A percentile compares a stretch with the other conserved stretches of the same genome.
phyloP scores from a whole-genome alignment of 2,329 filamentous ascomycete genomes.

The Aspergillus caelatus region DNA sequence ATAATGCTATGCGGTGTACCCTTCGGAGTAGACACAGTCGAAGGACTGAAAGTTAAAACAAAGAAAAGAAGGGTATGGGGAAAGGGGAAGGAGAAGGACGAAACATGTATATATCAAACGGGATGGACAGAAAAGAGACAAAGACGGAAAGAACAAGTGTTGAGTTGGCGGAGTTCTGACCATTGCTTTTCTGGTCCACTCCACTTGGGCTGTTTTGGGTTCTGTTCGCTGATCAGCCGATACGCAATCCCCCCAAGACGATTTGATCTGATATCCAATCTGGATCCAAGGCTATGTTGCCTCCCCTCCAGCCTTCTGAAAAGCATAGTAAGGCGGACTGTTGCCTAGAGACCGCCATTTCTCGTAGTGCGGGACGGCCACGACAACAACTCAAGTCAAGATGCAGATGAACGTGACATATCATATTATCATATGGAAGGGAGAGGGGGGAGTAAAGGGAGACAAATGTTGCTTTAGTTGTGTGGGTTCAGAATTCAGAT shows the following conservation, averaged over 20 bases:
- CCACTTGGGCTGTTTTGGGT: constrained; percentile 2
- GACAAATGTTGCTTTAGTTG: not conserved
- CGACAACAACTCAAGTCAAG: not conserved
- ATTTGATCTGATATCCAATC: constrained; percentile 1
- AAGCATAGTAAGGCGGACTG: not conserved
- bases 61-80: not conserved
- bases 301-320: not conserved
- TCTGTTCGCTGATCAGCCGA: constrained; percentile 3
- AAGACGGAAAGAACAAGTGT: constrained; percentile 6
- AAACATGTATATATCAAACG: not conserved
- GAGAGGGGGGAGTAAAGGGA: not conserved
- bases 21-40: not conserved
- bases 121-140: not conserved
- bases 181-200: constrained; percentile 6
- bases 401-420: not conserved
- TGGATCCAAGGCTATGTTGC: not conserved
- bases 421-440: not conserved
- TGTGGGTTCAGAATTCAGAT: not conserved
- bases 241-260: not conserved
- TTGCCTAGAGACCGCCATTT: not conserved
- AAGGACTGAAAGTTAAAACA: not conserved
- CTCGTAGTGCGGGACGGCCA: not conserved
- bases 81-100: not conserved
- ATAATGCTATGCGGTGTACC: not conserved
- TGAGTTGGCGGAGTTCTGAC: constrained; percentile 1